These are phyloP conservation scores for Ambrosiella xylebori DNA, from an alignment of 2,329 filamentous ascomycete species.

Conservation along the genomic window DNA sequence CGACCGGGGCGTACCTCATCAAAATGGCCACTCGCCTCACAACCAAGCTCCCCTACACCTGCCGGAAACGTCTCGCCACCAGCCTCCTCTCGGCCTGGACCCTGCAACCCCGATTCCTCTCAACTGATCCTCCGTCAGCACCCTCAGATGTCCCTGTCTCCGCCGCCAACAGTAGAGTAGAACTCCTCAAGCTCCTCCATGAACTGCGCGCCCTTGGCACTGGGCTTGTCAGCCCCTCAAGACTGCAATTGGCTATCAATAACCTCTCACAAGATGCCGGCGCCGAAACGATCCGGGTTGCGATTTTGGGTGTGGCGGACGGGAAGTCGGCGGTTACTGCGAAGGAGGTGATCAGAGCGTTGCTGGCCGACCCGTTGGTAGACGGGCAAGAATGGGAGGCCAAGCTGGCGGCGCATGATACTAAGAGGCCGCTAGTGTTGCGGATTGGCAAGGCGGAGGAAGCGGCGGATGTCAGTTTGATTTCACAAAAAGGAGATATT, in stretches of 20 bases:
- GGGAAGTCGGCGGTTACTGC: conserved; percentile 29
- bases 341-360: conserved; percentile 47
- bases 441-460: conserved; percentile 28
- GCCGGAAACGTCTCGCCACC: not conserved
- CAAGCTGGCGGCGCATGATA: conserved; percentile 35
- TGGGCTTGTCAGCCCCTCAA: conserved; percentile 47
- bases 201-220: conserved; percentile 44
- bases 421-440: conserved; percentile 43
- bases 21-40: conserved; percentile 7
- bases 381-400: conserved; percentile 49
- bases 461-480: conserved; percentile 16
- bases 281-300: conserved; percentile 40
- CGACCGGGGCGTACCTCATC: not conserved
- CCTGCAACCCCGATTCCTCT: not conserved
- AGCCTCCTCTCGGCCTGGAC: not conserved
- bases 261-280: conserved; percentile 41
- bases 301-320: conserved; percentile 33
- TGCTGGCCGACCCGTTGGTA: conserved; percentile 53
- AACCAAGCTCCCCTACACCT: conserved; percentile 1
- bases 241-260: conserved; percentile 53
- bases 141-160: conserved; percentile 16
- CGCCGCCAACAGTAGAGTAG: conserved; percentile 24
- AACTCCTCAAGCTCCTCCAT: conserved; percentile 41
- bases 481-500: conserved; percentile 13
- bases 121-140: not conserved